Percentiles rank a stretch among this genome's conserved stretches.
Conservation (phyloP, 768 basidiomycete species). For the Tylopilus plumbeoviolaceoides region DNA sequence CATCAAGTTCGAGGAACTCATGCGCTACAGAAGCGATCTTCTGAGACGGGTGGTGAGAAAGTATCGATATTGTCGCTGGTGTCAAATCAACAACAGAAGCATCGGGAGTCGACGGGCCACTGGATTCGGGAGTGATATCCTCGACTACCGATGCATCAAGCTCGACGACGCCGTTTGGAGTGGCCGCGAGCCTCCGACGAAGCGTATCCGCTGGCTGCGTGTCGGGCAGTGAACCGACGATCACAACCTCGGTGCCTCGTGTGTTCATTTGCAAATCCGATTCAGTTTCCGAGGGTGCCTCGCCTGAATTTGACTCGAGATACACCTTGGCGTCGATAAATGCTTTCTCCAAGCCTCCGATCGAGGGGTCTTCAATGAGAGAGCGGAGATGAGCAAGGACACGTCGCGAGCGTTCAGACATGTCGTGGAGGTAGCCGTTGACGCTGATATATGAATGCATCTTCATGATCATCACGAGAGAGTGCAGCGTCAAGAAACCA, state of each 20-base stretch:
- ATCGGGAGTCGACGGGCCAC: conserved; percentile 1
- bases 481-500: conserved; percentile 84
- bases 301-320: conserved; percentile 28
- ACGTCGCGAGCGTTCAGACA: conserved; percentile 43
- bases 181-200: conserved; percentile 51
- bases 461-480: conserved; percentile 90
- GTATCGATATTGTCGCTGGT: conserved; percentile 34
- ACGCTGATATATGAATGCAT: conserved; percentile 91
- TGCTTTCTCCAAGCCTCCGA: conserved; percentile 69
- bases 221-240: conserved; percentile 50
- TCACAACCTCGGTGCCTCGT: conserved; percentile 43
- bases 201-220: conserved; percentile 48
- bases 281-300: conserved; percentile 13
- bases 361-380: conserved; percentile 36
- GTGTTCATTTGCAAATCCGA: conserved; percentile 33
- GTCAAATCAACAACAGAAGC: conserved; percentile 9
- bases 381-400: conserved; percentile 43
- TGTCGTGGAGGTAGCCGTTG: conserved; percentile 75
- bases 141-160: conserved; percentile 1
- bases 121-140: conserved; percentile 1
- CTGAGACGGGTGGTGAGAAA: conserved; percentile 64
- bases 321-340: conserved; percentile 43
- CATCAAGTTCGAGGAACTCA: conserved; percentile 71
- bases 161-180: conserved; percentile 15
- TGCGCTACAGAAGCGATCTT: conserved; percentile 65